These are phyloP conservation scores for slime mould (Dictyostelium discoideum) DNA, from an alignment of 78 protist genomes.

Conservation along the genomic window dicty_2.7 NC_007091.3:4428001-4428500, in stretches of 20 bases:
- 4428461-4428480: constrained; percentile 72
- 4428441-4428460: constrained; percentile 67
- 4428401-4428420: constrained; percentile 27
- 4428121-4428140: not conserved
- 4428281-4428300: constrained; percentile 24
- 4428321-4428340: constrained; percentile 72
- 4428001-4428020: too few relatives aligned
- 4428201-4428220: not conserved
- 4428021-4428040: not conserved
- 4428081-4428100: not conserved
- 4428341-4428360: constrained; percentile 56
- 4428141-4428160: constrained; percentile 24
- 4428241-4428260: constrained; percentile 1
- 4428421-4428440: constrained; percentile 17
- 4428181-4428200: not conserved
- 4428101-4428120: not conserved
- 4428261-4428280: constrained; percentile 36
- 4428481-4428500: constrained; percentile 58
- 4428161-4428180: not conserved
- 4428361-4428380: not conserved
- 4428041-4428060: too few relatives aligned
- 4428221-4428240: not conserved
- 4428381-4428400: constrained; percentile 45
- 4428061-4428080: too few relatives aligned
- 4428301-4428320: constrained; percentile 65